Base-by-base conservation (phyloP, 1,284 basidiomycete species). In the Pulchroboletus neoregius region DNA sequence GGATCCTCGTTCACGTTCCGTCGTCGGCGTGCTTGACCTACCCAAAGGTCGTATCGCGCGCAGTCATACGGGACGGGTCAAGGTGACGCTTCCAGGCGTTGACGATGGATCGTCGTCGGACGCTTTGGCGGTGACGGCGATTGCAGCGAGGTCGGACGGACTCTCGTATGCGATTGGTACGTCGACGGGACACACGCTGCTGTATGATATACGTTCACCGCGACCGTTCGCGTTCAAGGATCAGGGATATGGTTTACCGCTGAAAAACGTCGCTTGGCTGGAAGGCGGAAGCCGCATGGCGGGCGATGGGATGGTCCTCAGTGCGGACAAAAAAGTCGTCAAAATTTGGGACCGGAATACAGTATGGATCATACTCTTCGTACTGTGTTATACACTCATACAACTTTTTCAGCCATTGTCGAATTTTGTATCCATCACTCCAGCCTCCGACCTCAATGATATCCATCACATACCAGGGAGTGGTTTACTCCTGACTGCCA, bases 91-190 rank as follows among this genome's bases (percentile, higher is more conserved):
- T 6, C 75, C 75, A 2, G 76, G 75, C 1, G 64, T 76, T 5
- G 76, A 73, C 32, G 70, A 66, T 26, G 68, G 52, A 26, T 54
- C 57, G 41, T 52, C 57, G 20, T 62, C 55, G 39, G 60, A 50
- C 5, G 54, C 71, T 20, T 65, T 94, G 20, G 82, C 87, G 15
- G 82, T 95, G 18, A 95, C 94, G 0, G 85, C 92, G 2, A 78
- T 99, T 33, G 75, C 91, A 7, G 89, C 89, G 7, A 78, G 90
- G 33, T 70, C 78, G 7, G 96, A 99, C 62, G 96, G 95, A 0
- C 74, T 99, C 15, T 92, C 91, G 24, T 83, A 98, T 55, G 96
- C 95, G 0, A 78, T 98, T 28, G 96, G 96, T 11, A 98, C 95
- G 1, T 92, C 88, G 6, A 91, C 91, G 0, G 96, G 96, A 0